Conservation (phyloP, 1,284 basidiomycete genomes). For the Fistulinella cinereoalba region DNA sequence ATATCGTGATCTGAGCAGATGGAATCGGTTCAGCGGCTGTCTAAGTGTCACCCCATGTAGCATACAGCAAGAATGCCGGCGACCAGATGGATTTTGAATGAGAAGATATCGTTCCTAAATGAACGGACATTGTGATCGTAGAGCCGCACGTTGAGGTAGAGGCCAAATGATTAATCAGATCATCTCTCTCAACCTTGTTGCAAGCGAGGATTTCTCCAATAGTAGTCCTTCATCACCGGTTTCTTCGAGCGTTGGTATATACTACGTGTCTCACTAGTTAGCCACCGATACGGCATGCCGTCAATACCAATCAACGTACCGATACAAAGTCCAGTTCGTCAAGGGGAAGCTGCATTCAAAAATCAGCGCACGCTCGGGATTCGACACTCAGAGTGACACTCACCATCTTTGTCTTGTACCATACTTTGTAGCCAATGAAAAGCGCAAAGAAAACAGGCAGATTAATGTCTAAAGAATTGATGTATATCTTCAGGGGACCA, state of each 20-base stretch:
- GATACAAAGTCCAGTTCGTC: slow-evolving; percentile 16
- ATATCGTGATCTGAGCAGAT: too few relatives aligned
- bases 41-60: too few relatives aligned
- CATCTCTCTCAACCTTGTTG: slow-evolving; percentile 7
- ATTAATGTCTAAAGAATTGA: slow-evolving; percentile 21
- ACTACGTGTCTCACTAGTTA: slow-evolving; percentile 3
- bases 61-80: too few relatives aligned
- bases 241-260: slow-evolving; percentile 23
- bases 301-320: slow-evolving; percentile 2
- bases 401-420: slow-evolving; percentile 50
- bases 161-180: too few relatives aligned
- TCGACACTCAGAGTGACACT: slow-evolving; percentile 2
- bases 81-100: too few relatives aligned
- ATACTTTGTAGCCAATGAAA: slow-evolving; percentile 40
- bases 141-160: too few relatives aligned
- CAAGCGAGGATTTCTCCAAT: slow-evolving; percentile 6
- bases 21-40: too few relatives aligned
- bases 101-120: too few relatives aligned
- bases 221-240: slow-evolving; percentile 21
- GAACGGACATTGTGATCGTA: too few relatives aligned
- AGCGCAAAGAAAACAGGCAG: slow-evolving; percentile 22
- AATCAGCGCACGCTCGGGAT: neutral
- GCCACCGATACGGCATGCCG: neutral
- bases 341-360: slow-evolving; percentile 10
- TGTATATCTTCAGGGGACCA: neutral